These are phyloP conservation scores for Pseudogymnoascus sp. DNA, from an alignment of 2,329 filamentous ascomycete species.

Conservation along the genomic window DNA sequence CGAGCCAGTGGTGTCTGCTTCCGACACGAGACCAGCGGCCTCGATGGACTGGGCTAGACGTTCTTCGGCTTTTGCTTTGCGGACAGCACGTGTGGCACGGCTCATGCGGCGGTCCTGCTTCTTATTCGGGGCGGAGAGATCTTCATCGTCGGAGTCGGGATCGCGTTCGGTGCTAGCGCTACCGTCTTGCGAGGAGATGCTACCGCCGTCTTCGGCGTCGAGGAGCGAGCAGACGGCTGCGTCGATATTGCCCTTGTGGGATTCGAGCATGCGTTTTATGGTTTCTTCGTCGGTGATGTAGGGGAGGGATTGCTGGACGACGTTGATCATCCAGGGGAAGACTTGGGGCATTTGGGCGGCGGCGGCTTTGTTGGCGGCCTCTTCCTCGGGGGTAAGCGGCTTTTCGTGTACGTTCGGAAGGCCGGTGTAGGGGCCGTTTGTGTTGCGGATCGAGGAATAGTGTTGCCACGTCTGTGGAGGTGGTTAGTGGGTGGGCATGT, in stretches of 20 bases:
- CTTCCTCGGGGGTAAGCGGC: constrained; percentile 18
- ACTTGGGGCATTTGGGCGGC: constrained; percentile 36
- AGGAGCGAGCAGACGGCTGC: constrained; percentile 45
- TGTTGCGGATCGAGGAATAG: constrained; percentile 58
- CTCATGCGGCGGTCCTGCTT: constrained; percentile 26
- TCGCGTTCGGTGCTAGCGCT: constrained; percentile 45
- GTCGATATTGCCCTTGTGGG: constrained; percentile 45
- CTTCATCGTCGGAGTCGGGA: constrained; percentile 43
- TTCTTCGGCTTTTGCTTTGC: constrained; percentile 9
- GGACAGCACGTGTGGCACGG: constrained; percentile 12
- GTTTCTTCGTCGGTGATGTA: constrained; percentile 42
- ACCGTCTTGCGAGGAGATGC: constrained; percentile 36
- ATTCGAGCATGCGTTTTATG: constrained; percentile 44
- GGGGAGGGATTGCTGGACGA: constrained; percentile 44
- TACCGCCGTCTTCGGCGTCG: constrained; percentile 38
- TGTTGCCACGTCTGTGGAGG: constrained; percentile 50
- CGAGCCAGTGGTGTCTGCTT: neutral
- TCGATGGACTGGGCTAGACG: neutral
- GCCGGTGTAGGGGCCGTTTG: constrained; percentile 51
- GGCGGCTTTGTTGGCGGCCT: constrained; percentile 29
- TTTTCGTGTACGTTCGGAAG: constrained; percentile 38
- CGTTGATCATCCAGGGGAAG: constrained; percentile 48
- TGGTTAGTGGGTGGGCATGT: constrained; percentile 14
- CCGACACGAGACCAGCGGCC: neutral
- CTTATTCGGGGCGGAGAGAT: constrained; percentile 42